A percentile compares a stretch with the other conserved stretches of the same genome.
Conservation (phyloP, 2,329 filamentous ascomycete species). For the Pseudogymnoascus sp. region DNA sequence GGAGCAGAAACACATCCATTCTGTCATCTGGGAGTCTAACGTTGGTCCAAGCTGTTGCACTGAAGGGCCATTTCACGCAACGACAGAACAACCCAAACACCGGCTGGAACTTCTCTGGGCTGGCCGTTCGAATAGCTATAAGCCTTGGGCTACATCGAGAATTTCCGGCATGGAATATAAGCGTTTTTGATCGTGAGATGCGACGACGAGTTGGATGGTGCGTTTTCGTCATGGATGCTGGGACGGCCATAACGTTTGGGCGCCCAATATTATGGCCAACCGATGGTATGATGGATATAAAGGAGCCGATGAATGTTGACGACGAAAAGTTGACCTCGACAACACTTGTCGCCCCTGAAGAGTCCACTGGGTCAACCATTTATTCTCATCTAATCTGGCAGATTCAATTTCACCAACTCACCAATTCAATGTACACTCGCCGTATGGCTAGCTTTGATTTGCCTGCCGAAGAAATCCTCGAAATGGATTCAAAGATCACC, state of each 20-base stretch:
- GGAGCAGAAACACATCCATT: slow-evolving; percentile 26
- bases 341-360: background rate
- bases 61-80: slow-evolving; percentile 37
- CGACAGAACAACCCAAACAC: slow-evolving; percentile 43
- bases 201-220: slow-evolving; percentile 35
- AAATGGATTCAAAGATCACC: slow-evolving; percentile 28
- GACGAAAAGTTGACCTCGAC: slow-evolving; percentile 18
- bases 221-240: slow-evolving; percentile 38
- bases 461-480: slow-evolving; percentile 25
- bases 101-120: slow-evolving; percentile 41
- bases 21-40: slow-evolving; percentile 30
- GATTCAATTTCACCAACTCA: slow-evolving; percentile 7
- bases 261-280: slow-evolving; percentile 27
- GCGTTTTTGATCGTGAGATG: slow-evolving; percentile 30
- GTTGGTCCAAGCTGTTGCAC: slow-evolving; percentile 27
- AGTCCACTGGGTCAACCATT: slow-evolving; percentile 15
- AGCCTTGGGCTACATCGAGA: slow-evolving; percentile 41
- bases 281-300: slow-evolving; percentile 27
- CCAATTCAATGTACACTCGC: slow-evolving; percentile 22
- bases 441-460: slow-evolving; percentile 1
- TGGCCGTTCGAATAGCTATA: slow-evolving; percentile 41
- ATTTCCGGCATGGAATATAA: slow-evolving; percentile 29
- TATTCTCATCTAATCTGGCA: background rate
- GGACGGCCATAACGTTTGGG: slow-evolving; percentile 39
- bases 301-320: slow-evolving; percentile 30